phyloP scores from a whole-genome alignment of 2,329 filamentous ascomycete genomes.

The Clathrospora elynae region DNA sequence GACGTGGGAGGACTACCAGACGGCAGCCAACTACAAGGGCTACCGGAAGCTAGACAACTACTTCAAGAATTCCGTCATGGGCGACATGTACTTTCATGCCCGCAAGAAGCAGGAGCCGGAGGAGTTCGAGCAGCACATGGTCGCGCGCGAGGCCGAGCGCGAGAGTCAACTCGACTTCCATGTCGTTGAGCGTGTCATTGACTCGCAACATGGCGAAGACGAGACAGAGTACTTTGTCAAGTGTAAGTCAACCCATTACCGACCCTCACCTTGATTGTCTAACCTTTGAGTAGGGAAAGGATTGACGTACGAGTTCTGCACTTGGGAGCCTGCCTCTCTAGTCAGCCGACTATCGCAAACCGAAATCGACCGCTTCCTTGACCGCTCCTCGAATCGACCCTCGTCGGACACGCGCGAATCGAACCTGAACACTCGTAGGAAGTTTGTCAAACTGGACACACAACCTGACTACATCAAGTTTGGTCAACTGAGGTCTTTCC shows the following conservation, averaged over 20 bases:
- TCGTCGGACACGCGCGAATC: conserved; percentile 78
- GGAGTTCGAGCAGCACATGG: conserved; percentile 88
- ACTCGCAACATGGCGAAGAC: conserved; percentile 76
- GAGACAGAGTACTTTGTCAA: conserved; percentile 92
- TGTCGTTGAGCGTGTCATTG: conserved; percentile 90
- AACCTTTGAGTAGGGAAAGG: conserved; percentile 67
- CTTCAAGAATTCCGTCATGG: conserved; percentile 78
- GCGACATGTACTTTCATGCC: conserved; percentile 71
- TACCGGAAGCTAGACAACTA: conserved; percentile 94
- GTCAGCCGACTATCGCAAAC: conserved; percentile 80
- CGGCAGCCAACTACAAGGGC: conserved; percentile 77
- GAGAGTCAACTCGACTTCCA: conserved; percentile 89
- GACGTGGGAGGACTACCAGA: conserved; percentile 85
- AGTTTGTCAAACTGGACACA: conserved; percentile 64
- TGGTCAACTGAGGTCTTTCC: conserved; percentile 88
- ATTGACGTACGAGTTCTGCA: conserved; percentile 89
- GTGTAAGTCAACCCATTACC: conserved; percentile 59
- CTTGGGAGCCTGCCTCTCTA: conserved; percentile 82
- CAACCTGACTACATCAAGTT: conserved; percentile 85
- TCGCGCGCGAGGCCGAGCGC: conserved; percentile 90
- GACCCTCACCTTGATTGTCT: conserved; percentile 24
- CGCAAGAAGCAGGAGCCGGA: conserved; percentile 69
- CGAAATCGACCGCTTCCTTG: conserved; percentile 89
- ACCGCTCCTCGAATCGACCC: conserved; percentile 80
- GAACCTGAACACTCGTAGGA: conserved; percentile 70